phyloP scores from a whole-genome alignment of 257 asterid genomes.

The Nicotiana undulata region DNA sequence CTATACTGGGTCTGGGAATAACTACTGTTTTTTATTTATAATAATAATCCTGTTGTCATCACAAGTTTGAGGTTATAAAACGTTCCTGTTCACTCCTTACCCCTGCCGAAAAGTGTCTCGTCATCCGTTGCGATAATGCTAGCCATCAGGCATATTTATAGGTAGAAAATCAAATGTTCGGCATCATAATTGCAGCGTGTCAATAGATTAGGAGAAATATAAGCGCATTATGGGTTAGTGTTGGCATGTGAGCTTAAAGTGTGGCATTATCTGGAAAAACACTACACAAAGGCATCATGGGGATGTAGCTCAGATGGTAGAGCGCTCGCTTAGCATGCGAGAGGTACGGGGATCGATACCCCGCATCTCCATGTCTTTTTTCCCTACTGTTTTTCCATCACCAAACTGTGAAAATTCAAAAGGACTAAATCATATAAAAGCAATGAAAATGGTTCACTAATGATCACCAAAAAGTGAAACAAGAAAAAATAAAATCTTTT shows the following conservation, averaged over 20 bases:
- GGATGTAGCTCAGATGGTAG: conserved; percentile 70
- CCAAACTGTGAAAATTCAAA: no score
- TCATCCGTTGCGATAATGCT: neutral
- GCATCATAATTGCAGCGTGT: no score
- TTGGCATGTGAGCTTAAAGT: no score
- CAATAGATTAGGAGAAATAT: no score
- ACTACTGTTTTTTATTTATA: no score
- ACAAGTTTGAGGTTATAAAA: neutral
- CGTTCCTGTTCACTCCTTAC: neutral
- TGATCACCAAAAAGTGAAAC: no score
- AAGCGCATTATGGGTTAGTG: no score
- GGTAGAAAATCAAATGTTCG: no score
- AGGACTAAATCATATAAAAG: no score
- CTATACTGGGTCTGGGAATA: neutral
- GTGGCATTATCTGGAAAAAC: no score
- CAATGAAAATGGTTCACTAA: no score
- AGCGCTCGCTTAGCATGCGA: conserved; percentile 51
- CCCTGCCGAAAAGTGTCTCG: neutral
- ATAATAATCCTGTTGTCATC: no score
- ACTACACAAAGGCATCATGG: neutral
- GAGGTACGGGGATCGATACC: conserved; percentile 44
- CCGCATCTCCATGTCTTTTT: conserved; percentile 33
- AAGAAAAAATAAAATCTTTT: neutral
- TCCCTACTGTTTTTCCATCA: neutral
- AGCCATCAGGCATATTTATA: neutral